These are phyloP conservation scores for Rhynchosporium secalis DNA, from an alignment of 2,329 filamentous ascomycete genomes.

Conservation along the genomic window DNA sequence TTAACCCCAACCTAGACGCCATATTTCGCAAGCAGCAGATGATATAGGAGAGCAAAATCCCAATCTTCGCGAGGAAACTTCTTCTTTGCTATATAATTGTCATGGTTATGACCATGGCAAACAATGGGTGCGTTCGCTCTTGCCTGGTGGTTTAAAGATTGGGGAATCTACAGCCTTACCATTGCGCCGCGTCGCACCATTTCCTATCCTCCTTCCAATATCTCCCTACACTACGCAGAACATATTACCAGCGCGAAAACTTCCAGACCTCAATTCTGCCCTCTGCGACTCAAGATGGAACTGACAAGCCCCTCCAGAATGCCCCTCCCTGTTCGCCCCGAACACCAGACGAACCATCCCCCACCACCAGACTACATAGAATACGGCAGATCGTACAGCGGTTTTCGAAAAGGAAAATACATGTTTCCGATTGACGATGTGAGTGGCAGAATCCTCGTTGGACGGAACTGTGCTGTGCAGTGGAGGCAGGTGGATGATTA, in stretches of 20 bases:
- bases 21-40: not conserved
- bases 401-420: constrained; percentile 67
- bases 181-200: not conserved
- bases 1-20: not conserved
- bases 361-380: constrained; percentile 50
- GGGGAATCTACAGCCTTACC: not conserved
- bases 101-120: constrained; percentile 38
- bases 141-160: not conserved
- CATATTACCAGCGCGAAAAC: not conserved
- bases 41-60: not conserved
- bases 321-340: constrained; percentile 23
- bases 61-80: constrained; percentile 16
- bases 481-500: not conserved
- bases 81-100: constrained; percentile 16
- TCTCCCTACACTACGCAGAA: not conserved
- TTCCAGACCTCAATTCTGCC: not conserved
- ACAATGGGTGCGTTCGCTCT: constrained; percentile 36
- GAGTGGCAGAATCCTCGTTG: constrained; percentile 28
- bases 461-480: not conserved
- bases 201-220: constrained; percentile 5
- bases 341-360: constrained; percentile 17
- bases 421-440: constrained; percentile 77
- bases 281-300: not conserved
- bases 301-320: constrained; percentile 30
- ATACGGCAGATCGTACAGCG: constrained; percentile 70